Base-by-base conservation (phyloP, 2,329 filamentous ascomycete genomes). In the Colletotrichum sp. region DNA sequence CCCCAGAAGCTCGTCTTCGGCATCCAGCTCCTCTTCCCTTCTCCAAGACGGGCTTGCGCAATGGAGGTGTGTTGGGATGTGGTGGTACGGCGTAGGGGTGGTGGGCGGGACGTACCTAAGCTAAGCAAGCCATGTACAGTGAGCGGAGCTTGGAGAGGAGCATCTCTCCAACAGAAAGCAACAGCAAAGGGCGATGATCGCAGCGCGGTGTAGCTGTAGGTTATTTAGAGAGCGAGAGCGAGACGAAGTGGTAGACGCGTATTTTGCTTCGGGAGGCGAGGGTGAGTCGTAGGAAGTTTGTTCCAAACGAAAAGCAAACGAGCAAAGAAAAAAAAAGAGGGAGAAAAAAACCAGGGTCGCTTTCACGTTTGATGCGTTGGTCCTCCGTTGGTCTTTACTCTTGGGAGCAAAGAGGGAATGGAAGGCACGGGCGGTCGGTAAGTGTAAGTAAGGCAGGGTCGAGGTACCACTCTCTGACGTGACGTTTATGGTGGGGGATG, bases 401-500 rank as follows among this genome's bases (percentile, higher is more conserved):
- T 60, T 32, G 28, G n/a, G 58, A 15, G 26, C 32, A 30, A 34
- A 62, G 21, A 8, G 30, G 30, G 21, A 52, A 21, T 52, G 58
- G 58, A 61, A 61, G 58, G 58, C 58, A 34, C 58, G 30, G 58
- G 30, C 30, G 43, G 69, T 52, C 36, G 34, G 62, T 43, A 30
- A 65, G 62, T 38, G 62, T 48, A 66, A 24, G 36, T 66, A 61
- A 30, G 18, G 62, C 9, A 24, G 34, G 61, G 61, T 48, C 43
- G 43, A 36, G 28, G 58, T 32, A 36, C 58, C 30, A 32, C 30
- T 32, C 6, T 32, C 21, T n/a, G 55, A 60, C 73, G 62, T 75
- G 72, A 72, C 68, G 69, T 48, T 75, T 7, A 28, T 75, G 38
- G 73, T 75, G 73, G 73, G 34, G 64, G 68, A 52, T 52, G 43